phyloP scores from a whole-genome alignment of 805 yeast species.

The Ogataea trehalophila region DNA sequence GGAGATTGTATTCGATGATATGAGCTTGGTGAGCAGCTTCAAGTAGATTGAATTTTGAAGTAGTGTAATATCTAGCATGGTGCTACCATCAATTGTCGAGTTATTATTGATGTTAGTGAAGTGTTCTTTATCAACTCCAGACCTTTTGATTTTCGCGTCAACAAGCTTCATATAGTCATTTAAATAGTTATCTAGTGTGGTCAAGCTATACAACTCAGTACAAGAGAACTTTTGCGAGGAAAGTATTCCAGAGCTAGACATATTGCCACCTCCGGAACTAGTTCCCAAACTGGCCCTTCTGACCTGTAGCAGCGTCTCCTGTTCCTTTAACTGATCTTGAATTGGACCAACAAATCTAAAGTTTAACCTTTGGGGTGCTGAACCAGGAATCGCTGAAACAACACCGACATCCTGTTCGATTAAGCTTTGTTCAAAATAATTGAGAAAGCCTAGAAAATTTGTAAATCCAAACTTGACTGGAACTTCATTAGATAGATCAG shows the following conservation, averaged over 20 bases:
- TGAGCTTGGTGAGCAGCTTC: slow-evolving; percentile 51
- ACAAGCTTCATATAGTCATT: slow-evolving; percentile 19
- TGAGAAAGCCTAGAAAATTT: slow-evolving; percentile 20
- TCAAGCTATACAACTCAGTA: slow-evolving; percentile 21
- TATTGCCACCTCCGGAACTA: slow-evolving; percentile 3
- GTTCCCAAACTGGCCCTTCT: slow-evolving; percentile 12
- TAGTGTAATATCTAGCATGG: slow-evolving; percentile 11
- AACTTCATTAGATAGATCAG: slow-evolving; percentile 19
- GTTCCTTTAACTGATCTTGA: slow-evolving; percentile 19
- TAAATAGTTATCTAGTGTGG: slow-evolving; percentile 11
- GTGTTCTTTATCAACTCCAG: not conserved
- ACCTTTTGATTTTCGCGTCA: slow-evolving; percentile 10
- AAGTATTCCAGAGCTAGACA: slow-evolving; percentile 4
- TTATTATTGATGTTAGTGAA: not conserved
- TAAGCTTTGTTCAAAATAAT: slow-evolving; percentile 25
- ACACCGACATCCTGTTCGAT: slow-evolving; percentile 17
- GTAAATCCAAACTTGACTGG: slow-evolving; percentile 17
- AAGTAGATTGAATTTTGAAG: slow-evolving; percentile 48
- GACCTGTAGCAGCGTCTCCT: slow-evolving; percentile 10
- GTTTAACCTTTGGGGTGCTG: slow-evolving; percentile 13
- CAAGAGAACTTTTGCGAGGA: slow-evolving; percentile 4
- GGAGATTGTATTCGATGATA: slow-evolving; percentile 56
- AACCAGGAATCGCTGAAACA: not conserved
- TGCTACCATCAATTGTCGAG: not conserved
- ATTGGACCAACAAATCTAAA: slow-evolving; percentile 27